A percentile compares a stretch with the other conserved stretches of the same genome.
These are phyloP conservation scores for Gremmenia infestans DNA, from an alignment of 2,329 filamentous ascomycete species.

Conservation along the genomic window DNA sequence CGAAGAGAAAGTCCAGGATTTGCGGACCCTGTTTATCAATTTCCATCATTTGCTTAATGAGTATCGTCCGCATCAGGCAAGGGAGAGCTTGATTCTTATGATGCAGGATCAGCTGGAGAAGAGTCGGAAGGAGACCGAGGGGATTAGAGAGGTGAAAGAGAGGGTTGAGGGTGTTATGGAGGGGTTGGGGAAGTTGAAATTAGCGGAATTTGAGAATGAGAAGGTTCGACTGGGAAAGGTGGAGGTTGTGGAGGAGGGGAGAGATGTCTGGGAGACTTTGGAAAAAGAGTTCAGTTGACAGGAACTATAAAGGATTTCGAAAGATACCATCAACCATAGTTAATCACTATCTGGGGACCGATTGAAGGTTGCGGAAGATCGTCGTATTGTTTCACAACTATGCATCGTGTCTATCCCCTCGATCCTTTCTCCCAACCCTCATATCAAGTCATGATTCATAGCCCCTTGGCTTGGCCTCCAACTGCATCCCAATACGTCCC, in stretches of 20 bases:
- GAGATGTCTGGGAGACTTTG: slow-evolving; percentile 39
- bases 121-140: slow-evolving; percentile 67
- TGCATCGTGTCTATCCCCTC: neutral
- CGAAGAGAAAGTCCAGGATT: slow-evolving; percentile 67
- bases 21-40: slow-evolving; percentile 81
- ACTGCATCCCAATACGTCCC: neutral
- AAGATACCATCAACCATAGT: too few species aligned
- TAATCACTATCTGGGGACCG: too few species aligned
- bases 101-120: slow-evolving; percentile 80
- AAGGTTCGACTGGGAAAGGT: neutral
- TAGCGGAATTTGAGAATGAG: slow-evolving; percentile 8
- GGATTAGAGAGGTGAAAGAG: slow-evolving; percentile 60
- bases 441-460: neutral
- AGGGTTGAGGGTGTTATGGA: slow-evolving; percentile 70
- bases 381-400: neutral
- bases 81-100: slow-evolving; percentile 79
- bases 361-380: neutral
- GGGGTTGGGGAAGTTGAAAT: slow-evolving; percentile 53
- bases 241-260: slow-evolving; percentile 18
- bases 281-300: slow-evolving; percentile 38
- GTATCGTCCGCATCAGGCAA: slow-evolving; percentile 87
- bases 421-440: neutral
- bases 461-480: neutral
- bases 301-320: too few species aligned
- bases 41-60: slow-evolving; percentile 91